Conservation (phyloP, 2,329 filamentous ascomycete genomes). For the Mycosphaerella sp. region DNA sequence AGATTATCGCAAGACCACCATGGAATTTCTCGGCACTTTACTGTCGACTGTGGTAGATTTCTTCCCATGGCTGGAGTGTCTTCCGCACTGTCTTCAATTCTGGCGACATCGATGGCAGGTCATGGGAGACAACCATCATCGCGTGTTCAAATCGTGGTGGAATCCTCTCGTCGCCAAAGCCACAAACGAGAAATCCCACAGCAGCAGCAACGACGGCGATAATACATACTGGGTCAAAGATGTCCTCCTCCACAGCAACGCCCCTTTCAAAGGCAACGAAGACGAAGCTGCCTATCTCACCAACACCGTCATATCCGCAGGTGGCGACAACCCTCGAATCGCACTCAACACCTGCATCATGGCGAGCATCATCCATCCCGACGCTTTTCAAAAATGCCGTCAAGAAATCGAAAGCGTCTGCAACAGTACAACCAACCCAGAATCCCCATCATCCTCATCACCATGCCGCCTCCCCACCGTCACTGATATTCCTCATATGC, state of each 20-base stretch:
- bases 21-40: slow-evolving; percentile 9
- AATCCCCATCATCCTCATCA: not conserved
- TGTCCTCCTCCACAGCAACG: slow-evolving; percentile 3
- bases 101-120: slow-evolving; percentile 7
- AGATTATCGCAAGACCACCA: slow-evolving; percentile 9
- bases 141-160: slow-evolving; percentile 12
- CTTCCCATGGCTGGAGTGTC: slow-evolving; percentile 9
- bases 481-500: not conserved
- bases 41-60: slow-evolving; percentile 11
- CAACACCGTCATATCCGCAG: slow-evolving; percentile 13
- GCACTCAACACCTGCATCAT: slow-evolving; percentile 14
- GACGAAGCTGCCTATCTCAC: slow-evolving; percentile 12
- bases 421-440: not conserved
- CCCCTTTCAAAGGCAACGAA: slow-evolving; percentile 10
- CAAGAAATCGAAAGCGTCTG: slow-evolving; percentile 7
- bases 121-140: slow-evolving; percentile 3
- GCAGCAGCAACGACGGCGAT: no score
- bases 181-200: not conserved
- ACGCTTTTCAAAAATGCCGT: not conserved
- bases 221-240: slow-evolving; percentile 6
- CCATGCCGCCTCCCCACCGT: not conserved
- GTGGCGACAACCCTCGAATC: slow-evolving; percentile 14
- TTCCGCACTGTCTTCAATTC: slow-evolving; percentile 4
- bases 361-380: slow-evolving; percentile 5
- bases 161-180: slow-evolving; percentile 4